phyloP scores from a whole-genome alignment of 192 early-diverging fungal genomes.

The Thoreauomyces humboldtii region DNA sequence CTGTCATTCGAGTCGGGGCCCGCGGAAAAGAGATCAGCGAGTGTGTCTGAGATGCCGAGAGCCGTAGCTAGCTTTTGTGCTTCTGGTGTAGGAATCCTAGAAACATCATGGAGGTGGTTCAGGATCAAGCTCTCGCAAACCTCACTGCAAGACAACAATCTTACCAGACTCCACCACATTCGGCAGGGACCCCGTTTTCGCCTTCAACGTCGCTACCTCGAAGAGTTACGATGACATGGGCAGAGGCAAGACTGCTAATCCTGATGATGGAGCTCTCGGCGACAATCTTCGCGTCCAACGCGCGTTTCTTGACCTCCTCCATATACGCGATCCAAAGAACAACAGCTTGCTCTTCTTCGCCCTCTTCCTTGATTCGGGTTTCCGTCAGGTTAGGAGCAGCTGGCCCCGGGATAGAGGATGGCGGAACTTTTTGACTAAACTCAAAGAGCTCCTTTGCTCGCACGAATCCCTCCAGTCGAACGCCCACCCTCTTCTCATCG shows the following conservation, averaged over 20 bases:
- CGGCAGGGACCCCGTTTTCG: constrained; percentile 12
- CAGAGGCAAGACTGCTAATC: not conserved
- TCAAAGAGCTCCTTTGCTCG: constrained; percentile 15
- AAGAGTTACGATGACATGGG: constrained; percentile 5
- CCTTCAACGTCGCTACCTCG: constrained; percentile 21
- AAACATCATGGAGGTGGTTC: too few species aligned
- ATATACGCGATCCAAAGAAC: constrained; percentile 12
- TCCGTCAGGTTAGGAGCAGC: not conserved
- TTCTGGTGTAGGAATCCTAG: constrained; percentile 24
- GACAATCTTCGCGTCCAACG: not conserved
- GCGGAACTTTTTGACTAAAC: not conserved
- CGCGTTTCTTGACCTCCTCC: constrained; percentile 3
- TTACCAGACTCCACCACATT: constrained; percentile 25
- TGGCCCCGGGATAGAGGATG: too few species aligned
- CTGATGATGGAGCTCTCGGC: constrained; percentile 5
- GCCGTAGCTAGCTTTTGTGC: constrained; percentile 7
- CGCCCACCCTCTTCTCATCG: not conserved
- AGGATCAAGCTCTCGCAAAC: too few species aligned
- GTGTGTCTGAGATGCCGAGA: constrained; percentile 2
- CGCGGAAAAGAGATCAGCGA: not conserved
- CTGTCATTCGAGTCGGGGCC: not conserved
- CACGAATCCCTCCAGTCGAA: constrained; percentile 9
- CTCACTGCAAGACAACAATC: too few species aligned
- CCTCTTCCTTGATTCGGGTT: not conserved
- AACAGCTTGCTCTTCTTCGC: not conserved